Conservation (phyloP, 2,329 filamentous ascomycete genomes). For the Penicillium brevicompactum region DNA sequence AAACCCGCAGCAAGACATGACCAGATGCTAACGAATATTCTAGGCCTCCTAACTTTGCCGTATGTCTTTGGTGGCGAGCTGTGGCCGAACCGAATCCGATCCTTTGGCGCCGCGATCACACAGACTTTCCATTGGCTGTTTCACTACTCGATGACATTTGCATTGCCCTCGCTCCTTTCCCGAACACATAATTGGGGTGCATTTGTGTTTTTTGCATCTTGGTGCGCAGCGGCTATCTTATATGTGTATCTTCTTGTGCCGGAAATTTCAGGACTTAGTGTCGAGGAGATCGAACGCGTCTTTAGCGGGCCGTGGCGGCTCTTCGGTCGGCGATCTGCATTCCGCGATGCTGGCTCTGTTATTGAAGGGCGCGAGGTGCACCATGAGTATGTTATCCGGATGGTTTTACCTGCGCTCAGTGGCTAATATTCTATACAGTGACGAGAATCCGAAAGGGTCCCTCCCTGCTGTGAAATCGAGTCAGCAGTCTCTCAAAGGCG, state of each 20-base stretch:
- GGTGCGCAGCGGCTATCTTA: slow-evolving; percentile 38
- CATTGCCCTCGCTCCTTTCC: slow-evolving; percentile 34
- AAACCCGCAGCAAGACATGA: too few relatives aligned
- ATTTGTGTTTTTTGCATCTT: slow-evolving; percentile 44
- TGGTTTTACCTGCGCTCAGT: not conserved
- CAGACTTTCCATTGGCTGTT: slow-evolving; percentile 49
- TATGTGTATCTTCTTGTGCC: slow-evolving; percentile 44
- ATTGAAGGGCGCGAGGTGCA: not conserved
- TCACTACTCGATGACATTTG: slow-evolving; percentile 42
- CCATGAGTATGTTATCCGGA: not conserved
- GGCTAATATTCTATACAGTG: not conserved
- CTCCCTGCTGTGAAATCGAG: too few relatives aligned
- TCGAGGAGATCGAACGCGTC: slow-evolving; percentile 41
- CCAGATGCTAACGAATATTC: too few relatives aligned
- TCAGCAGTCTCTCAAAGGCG: too few relatives aligned
- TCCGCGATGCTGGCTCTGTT: not conserved
- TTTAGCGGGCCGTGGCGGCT: slow-evolving; percentile 32
- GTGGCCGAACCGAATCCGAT: slow-evolving; percentile 50
- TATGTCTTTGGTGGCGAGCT: slow-evolving; percentile 50
- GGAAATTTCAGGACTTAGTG: slow-evolving; percentile 34
- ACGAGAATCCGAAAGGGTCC: too few relatives aligned
- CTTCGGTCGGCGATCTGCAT: not conserved
- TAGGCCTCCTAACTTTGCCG: slow-evolving; percentile 39
- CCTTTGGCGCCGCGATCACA: slow-evolving; percentile 43
- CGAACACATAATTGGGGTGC: slow-evolving; percentile 36